A percentile compares a stretch with the other conserved stretches of the same genome.
These are phyloP conservation scores for Porodaedalea pini DNA, from an alignment of 1,284 basidiomycete species.

Conservation along the genomic window DNA sequence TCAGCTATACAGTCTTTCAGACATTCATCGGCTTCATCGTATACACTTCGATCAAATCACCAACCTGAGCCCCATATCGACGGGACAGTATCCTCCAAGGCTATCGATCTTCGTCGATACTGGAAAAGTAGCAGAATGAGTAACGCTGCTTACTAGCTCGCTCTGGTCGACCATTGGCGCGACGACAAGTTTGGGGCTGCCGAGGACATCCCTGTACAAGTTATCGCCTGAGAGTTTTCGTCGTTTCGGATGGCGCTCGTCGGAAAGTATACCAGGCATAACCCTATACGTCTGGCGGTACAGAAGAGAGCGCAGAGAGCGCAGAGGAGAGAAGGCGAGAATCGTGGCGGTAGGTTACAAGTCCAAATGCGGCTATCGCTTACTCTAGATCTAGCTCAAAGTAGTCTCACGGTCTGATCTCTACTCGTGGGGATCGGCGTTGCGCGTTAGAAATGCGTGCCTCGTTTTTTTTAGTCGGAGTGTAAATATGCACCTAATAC, in stretches of 20 bases:
- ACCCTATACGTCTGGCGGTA: neutral
- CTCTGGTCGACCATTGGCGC: slow-evolving; percentile 99
- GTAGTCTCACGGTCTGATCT: too few relatives aligned
- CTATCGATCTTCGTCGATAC: slow-evolving; percentile 37
- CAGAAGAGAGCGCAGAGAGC: neutral
- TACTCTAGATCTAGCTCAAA: too few relatives aligned
- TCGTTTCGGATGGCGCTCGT: slow-evolving; percentile 12
- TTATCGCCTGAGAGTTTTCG: slow-evolving; percentile 75
- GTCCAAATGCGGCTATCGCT: too few relatives aligned
- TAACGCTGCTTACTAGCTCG: slow-evolving; percentile 70
- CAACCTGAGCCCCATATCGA: slow-evolving; percentile 76
- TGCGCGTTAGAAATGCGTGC: too few relatives aligned
- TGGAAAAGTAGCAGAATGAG: slow-evolving; percentile 13
- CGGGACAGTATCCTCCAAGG: slow-evolving; percentile 91
- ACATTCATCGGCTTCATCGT: neutral
- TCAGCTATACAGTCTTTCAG: slow-evolving; percentile 46
- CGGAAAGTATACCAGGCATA: neutral
- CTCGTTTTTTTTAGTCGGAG: too few relatives aligned
- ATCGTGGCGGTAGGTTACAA: too few relatives aligned
- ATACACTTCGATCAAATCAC: slow-evolving; percentile 25
- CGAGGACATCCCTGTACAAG: slow-evolving; percentile 74
- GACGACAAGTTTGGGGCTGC: slow-evolving; percentile 84
- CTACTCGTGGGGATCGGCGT: too few relatives aligned
- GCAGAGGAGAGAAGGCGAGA: neutral
- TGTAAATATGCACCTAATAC: too few relatives aligned